phyloP scores from a whole-genome alignment of 192 early-diverging fungal genomes.

The Thamnidium elegans region DNA sequence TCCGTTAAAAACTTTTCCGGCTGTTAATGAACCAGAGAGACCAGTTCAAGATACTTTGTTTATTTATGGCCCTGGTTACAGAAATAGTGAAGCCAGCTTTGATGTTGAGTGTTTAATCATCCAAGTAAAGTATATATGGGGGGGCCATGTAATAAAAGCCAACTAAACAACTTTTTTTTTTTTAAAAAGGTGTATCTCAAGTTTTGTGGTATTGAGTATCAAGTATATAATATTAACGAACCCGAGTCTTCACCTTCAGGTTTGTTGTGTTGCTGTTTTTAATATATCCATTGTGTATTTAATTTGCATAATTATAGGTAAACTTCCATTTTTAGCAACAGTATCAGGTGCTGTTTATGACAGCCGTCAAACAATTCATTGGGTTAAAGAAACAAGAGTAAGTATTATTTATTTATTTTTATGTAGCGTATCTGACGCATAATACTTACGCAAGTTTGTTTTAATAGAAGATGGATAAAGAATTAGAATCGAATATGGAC shows the following conservation, averaged over 20 bases:
- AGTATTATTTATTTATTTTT: not conserved
- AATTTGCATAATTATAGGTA: conserved; percentile 31
- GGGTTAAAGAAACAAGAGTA: conserved; percentile 45
- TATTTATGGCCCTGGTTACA: conserved; percentile 49
- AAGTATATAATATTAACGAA: conserved; percentile 44
- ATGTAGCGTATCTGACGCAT: not conserved
- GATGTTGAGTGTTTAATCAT: conserved; percentile 51
- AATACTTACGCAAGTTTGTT: not conserved
- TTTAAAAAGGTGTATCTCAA: conserved; percentile 45
- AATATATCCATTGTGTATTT: not conserved
- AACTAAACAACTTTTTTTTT: not conserved
- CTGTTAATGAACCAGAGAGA: conserved; percentile 31
- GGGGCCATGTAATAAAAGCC: not conserved
- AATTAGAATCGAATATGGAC: conserved; percentile 16
- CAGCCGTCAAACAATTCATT: conserved; percentile 46
- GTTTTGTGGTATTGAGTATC: conserved; percentile 47
- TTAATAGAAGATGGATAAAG: conserved; percentile 12
- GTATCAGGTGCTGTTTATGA: conserved; percentile 42
- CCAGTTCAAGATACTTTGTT: conserved; percentile 39
- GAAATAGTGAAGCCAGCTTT: conserved; percentile 38
- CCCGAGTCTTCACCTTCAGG: conserved; percentile 55
- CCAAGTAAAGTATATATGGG: conserved; percentile 41
- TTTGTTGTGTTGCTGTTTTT: conserved; percentile 12
- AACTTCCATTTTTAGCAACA: conserved; percentile 53
- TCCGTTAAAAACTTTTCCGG: conserved; percentile 39